These are phyloP conservation scores for Hygrocybe coccinea DNA, from an alignment of 768 basidiomycete genomes.

Conservation along the genomic window DNA sequence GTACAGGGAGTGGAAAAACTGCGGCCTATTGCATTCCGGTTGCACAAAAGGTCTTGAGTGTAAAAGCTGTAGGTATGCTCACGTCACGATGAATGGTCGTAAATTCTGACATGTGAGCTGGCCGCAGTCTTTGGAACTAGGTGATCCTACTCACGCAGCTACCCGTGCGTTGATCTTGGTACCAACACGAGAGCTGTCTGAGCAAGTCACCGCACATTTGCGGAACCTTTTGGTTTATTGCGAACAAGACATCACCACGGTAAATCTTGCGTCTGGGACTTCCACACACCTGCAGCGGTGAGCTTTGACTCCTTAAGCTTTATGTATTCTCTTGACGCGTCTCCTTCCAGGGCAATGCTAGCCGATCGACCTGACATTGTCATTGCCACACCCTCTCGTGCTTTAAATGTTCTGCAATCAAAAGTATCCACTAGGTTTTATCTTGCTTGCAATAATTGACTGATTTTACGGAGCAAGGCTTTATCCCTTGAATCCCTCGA, in stretches of 20 bases:
- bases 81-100: not conserved
- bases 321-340: not conserved
- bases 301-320: slow-evolving; percentile 13
- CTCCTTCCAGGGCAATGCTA: slow-evolving; percentile 17
- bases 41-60: slow-evolving; percentile 78
- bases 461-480: slow-evolving; percentile 36
- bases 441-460: not conserved
- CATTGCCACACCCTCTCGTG: slow-evolving; percentile 72
- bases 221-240: slow-evolving; percentile 68
- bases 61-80: slow-evolving; percentile 62
- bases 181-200: slow-evolving; percentile 88
- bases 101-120: not conserved
- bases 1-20: slow-evolving; percentile 96
- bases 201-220: slow-evolving; percentile 78
- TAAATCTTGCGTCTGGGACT: slow-evolving; percentile 74
- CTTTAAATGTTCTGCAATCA: slow-evolving; percentile 61
- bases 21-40: slow-evolving; percentile 92
- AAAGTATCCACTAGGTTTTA: slow-evolving; percentile 43
- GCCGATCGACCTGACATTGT: slow-evolving; percentile 77
- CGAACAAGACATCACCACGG: slow-evolving; percentile 62
- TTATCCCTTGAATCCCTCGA: slow-evolving; percentile 65
- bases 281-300: slow-evolving; percentile 69
- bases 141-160: slow-evolving; percentile 42
- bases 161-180: slow-evolving; percentile 80
- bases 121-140: slow-evolving; percentile 36